phyloP scores from a whole-genome alignment of 2,329 filamentous ascomycete genomes.

The Zymoseptoria tritici region DNA sequence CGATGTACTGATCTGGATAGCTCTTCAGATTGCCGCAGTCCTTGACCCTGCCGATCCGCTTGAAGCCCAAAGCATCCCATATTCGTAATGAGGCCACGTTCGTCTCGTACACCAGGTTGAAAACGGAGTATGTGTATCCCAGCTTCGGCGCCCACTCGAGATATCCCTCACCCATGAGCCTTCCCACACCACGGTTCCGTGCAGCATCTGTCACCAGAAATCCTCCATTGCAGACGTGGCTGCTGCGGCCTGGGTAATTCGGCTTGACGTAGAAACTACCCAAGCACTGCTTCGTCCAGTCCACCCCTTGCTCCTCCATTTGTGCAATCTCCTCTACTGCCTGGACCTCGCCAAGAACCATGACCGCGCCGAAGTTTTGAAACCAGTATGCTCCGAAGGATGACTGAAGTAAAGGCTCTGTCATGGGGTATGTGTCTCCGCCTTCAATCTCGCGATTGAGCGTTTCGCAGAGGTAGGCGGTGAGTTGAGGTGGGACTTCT shows the following conservation, averaged over 20 bases:
- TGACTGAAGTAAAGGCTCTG: constrained; percentile 64
- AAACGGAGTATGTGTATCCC: constrained; percentile 85
- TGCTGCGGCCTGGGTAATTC: constrained; percentile 85
- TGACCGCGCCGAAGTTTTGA: constrained; percentile 79
- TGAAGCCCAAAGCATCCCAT: constrained; percentile 88
- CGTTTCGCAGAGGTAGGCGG: constrained; percentile 73
- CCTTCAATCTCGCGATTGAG: constrained; percentile 86
- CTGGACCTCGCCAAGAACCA: constrained; percentile 71
- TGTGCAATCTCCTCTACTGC: constrained; percentile 46
- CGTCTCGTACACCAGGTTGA: constrained; percentile 91
- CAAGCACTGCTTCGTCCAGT: constrained; percentile 75
- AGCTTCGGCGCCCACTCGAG: constrained; percentile 47
- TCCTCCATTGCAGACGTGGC: constrained; percentile 70
- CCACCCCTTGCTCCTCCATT: constrained; percentile 41
- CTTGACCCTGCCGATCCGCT: constrained; percentile 74
- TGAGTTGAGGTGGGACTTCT: constrained; percentile 67
- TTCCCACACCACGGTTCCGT: constrained; percentile 43
- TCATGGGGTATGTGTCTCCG: constrained; percentile 87
- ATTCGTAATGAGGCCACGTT: constrained; percentile 85
- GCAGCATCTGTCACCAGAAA: constrained; percentile 44
- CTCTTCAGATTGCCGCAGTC: constrained; percentile 45
- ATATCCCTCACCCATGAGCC: constrained; percentile 46
- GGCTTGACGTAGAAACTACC: constrained; percentile 93
- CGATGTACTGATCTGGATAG: constrained; percentile 39
- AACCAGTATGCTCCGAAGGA: constrained; percentile 83